Conservation (phyloP, 1,284 basidiomycete genomes). For the Pyrrhoderma lamaoense region DNA sequence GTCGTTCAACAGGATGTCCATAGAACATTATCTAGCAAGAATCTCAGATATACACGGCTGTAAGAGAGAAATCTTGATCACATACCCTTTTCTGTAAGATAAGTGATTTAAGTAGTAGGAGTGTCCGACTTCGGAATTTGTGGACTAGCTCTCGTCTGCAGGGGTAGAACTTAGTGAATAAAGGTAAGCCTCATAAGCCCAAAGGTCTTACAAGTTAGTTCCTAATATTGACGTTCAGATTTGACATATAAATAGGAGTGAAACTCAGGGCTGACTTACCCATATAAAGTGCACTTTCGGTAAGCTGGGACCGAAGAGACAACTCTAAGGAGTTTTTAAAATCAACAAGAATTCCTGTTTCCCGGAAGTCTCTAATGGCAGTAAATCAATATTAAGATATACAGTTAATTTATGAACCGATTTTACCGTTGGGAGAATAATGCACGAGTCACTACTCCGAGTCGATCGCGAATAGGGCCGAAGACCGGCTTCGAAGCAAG, state of each 20-base stretch:
- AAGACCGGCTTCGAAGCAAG: conserved; percentile 87
- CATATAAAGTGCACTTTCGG: conserved; percentile 82
- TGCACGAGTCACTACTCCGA: conserved; percentile 92
- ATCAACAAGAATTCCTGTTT: conserved; percentile 77
- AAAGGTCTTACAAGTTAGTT: conserved; percentile 8
- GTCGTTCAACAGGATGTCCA: conserved; percentile 91
- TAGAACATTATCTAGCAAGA: conserved; percentile 83
- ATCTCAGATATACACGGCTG: background rate
- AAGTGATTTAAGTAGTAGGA: conserved; percentile 92
- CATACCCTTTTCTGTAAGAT: conserved; percentile 84
- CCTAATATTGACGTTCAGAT: conserved; percentile 18
- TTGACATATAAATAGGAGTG: background rate
- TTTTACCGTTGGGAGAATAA: conserved; percentile 78
- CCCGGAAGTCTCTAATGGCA: conserved; percentile 65
- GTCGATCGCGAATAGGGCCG: conserved; percentile 82
- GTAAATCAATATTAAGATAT: background rate
- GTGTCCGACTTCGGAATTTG: conserved; percentile 87
- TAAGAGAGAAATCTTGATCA: conserved; percentile 1
- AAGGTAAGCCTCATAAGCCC: background rate
- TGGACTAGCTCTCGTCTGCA: conserved; percentile 82
- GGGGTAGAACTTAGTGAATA: conserved; percentile 8
- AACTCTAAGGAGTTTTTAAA: conserved; percentile 71
- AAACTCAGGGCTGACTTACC: conserved; percentile 39
- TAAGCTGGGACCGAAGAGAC: conserved; percentile 61
- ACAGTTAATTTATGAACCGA: too few species aligned